Percentiles rank a stretch among this genome's conserved stretches.
These are phyloP conservation scores for Ottelia alismoides DNA, from an alignment of 106 monocot species.

Conservation along the genomic window DNA sequence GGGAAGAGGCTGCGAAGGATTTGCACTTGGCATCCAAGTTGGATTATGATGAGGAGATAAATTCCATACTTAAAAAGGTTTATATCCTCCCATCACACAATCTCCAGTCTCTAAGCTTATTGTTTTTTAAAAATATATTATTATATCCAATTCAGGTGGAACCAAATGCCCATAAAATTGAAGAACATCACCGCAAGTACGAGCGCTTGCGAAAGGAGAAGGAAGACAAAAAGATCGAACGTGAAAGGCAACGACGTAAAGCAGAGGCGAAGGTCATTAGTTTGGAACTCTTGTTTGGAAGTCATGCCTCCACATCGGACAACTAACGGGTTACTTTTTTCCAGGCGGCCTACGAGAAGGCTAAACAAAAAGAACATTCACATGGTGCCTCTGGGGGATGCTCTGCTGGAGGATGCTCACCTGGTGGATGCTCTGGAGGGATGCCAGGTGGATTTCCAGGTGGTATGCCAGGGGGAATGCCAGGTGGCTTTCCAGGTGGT, in stretches of 20 bases:
- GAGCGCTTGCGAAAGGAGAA: conserved; percentile 73
- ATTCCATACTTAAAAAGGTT: conserved; percentile 84
- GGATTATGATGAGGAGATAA: conserved; percentile 94
- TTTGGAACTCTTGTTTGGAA: neutral
- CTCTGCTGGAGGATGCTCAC: too few relatives aligned
- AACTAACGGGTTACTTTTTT: neutral
- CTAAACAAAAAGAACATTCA: conserved; percentile 76
- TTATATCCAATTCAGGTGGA: conserved; percentile 2
- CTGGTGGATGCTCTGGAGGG: too few relatives aligned
- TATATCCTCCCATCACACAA: too few relatives aligned
- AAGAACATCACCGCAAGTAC: conserved; percentile 91
- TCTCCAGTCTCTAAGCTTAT: too few relatives aligned
- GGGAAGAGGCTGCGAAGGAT: conserved; percentile 90
- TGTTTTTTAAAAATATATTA: too few relatives aligned
- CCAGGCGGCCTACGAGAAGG: conserved; percentile 95
- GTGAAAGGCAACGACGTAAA: conserved; percentile 57
- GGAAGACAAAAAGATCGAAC: conserved; percentile 64
- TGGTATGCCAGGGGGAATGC: conserved; percentile 53
- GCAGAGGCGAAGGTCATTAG: conserved; percentile 73
- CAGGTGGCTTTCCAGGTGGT: conserved; percentile 31
- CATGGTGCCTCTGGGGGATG: too few relatives aligned
- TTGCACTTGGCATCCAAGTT: conserved; percentile 82
- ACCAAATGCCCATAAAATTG: conserved; percentile 81
- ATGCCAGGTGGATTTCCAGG: too few relatives aligned
- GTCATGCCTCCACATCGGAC: neutral